Base-by-base conservation (phyloP, 768 basidiomycete species). In the Leccinum rimulosum region DNA sequence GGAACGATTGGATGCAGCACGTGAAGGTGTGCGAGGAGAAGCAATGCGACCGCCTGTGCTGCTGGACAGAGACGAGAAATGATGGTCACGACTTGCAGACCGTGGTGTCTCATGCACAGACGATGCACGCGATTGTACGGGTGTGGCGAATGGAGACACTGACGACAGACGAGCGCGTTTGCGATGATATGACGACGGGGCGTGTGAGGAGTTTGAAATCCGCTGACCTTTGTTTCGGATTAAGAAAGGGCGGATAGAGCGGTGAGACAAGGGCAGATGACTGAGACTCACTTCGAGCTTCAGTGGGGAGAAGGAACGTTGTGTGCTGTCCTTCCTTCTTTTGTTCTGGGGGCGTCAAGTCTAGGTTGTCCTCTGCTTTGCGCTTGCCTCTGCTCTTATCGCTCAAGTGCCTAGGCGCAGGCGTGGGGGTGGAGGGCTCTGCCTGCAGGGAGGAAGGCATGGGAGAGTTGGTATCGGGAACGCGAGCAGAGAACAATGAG, bases 351-450 rank as follows among this genome's bases (percentile, higher is more conserved):
- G 87, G 87, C 3, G 88, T 88, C 33, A 80, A 74, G 60, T 85
- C 86, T n/a, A 84, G 76, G 63, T 88, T 80, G 61, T 89, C 88
- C 48, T 88, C 86, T 6, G 87, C 88, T 68, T 90, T 91, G 60
- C 89, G 77, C 70, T 91, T 91, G 7, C 86, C 86, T 64, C 78
- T 83, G 35, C 72, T 68, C 59, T 70, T 73, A 58, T 78, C 72
- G 55, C 74, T 71, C 3, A 64, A 59, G 45, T 64, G 64, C 60
- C 75, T 72, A 56, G 69, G 53, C 60, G 65, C 69, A 57, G 76
- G 68, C 49, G 74, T 69, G 43, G 67, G 73, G 55, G 73, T 75
- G 45, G 69, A 66, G n/a, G 74, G 71, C 40, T 65, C 65, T 33
- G 28, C 69, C n/a, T 61, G 64, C 27, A 60, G 31, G 28, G 65